Percentiles rank a stretch among this genome's conserved stretches.
These are phyloP conservation scores for Lipomyces orientalis DNA, from an alignment of 805 yeast species.

Conservation along the genomic window DNA sequence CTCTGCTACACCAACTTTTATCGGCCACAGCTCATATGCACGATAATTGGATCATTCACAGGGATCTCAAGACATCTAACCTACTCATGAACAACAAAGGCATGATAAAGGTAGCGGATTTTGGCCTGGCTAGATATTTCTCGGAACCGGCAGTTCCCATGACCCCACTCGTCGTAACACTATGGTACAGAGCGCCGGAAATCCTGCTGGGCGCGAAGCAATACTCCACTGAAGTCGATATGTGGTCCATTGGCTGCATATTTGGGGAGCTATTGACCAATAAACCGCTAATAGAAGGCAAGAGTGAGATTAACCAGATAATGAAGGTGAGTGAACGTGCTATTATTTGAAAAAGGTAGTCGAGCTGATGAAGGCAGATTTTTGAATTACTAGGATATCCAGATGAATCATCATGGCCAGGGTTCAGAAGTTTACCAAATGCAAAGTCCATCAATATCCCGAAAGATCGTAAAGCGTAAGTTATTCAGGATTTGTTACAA, in stretches of 20 bases:
- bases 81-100: constrained; percentile 39
- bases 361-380: constrained; percentile 45
- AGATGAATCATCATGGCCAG: constrained; percentile 38
- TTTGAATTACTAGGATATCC: constrained; percentile 55
- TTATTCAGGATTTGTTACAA: constrained; percentile 19
- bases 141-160: constrained; percentile 31
- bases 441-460: constrained; percentile 49
- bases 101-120: constrained; percentile 42
- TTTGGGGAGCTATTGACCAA: constrained; percentile 56
- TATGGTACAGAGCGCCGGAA: constrained; percentile 63
- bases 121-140: constrained; percentile 62
- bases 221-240: constrained; percentile 49
- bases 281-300: constrained; percentile 55
- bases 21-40: constrained; percentile 41
- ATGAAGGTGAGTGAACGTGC: constrained; percentile 13
- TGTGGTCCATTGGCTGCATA: constrained; percentile 67
- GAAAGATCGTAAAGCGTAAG: constrained; percentile 42
- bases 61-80: constrained; percentile 44
- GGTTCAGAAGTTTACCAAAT: constrained; percentile 34
- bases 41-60: constrained; percentile 39
- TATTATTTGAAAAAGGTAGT: background rate
- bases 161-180: constrained; percentile 52
- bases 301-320: constrained; percentile 55
- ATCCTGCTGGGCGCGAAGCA: constrained; percentile 53
- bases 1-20: constrained; percentile 41